Conservation (phyloP, 768 basidiomycete genomes). For the Collybia mongolica region DNA sequence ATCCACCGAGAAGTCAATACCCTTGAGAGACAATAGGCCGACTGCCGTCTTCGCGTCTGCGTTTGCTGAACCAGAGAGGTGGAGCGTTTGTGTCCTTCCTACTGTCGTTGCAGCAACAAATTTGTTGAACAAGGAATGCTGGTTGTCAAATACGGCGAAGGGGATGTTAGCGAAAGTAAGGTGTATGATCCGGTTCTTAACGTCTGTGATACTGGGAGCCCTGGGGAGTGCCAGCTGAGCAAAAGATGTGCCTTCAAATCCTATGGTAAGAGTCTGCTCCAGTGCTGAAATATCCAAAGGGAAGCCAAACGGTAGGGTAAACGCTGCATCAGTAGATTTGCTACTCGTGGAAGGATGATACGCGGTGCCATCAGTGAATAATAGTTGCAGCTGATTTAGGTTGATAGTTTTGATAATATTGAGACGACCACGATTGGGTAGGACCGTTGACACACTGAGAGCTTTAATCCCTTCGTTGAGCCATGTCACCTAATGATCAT, state of each 20-base stretch:
- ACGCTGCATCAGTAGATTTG: constrained; percentile 57
- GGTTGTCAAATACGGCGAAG: constrained; percentile 50
- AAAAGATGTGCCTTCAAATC: constrained; percentile 50
- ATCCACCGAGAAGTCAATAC: constrained; percentile 58
- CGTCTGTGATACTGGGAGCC: constrained; percentile 56
- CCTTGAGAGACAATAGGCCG: constrained; percentile 55
- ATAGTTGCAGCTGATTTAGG: constrained; percentile 56
- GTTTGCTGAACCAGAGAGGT: constrained; percentile 53
- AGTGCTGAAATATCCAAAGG: constrained; percentile 65
- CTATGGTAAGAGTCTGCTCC: constrained; percentile 56
- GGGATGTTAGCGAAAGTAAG: constrained; percentile 59
- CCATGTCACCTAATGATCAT: constrained; percentile 56
- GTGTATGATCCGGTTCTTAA: constrained; percentile 59
- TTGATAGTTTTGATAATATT: constrained; percentile 63
- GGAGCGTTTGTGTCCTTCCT: constrained; percentile 41
- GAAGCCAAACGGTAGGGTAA: constrained; percentile 69
- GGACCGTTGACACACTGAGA: constrained; percentile 53
- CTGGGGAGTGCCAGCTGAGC: constrained; percentile 61
- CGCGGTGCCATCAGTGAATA: constrained; percentile 57
- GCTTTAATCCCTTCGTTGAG: constrained; percentile 69
- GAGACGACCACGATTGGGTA: constrained; percentile 63
- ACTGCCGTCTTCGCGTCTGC: constrained; percentile 65
- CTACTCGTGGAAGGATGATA: constrained; percentile 61
- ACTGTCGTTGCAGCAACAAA: constrained; percentile 64
- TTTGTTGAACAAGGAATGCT: constrained; percentile 51